Percentiles rank a stretch among this genome's conserved stretches.
These are phyloP conservation scores for Parathielavia hyrcaniae DNA, from an alignment of 495 filamentous ascomycete genomes.

Conservation along the genomic window DNA sequence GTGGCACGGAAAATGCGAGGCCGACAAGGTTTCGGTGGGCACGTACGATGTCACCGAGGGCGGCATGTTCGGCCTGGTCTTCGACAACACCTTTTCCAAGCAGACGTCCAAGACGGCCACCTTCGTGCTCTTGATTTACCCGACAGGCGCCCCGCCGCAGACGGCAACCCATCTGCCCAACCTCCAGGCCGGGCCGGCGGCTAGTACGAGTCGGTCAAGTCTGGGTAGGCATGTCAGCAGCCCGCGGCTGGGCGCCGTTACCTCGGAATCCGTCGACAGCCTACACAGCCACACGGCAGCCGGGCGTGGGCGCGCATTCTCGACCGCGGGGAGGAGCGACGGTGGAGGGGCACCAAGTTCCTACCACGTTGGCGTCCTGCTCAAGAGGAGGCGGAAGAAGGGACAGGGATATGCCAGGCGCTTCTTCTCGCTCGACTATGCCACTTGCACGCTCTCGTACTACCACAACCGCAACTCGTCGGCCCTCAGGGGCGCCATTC, in stretches of 20 bases:
- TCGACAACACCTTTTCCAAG: conserved; percentile 98
- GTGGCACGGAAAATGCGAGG: conserved; percentile 92
- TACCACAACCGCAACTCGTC: conserved; percentile 90
- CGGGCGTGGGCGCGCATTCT: conserved; percentile 29
- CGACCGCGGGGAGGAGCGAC: conserved; percentile 33
- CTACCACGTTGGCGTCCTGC: conserved; percentile 73
- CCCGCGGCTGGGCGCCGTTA: conserved; percentile 33
- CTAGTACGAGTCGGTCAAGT: conserved; percentile 47
- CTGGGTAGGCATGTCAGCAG: conserved; percentile 37
- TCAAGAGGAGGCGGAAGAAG: conserved; percentile 86
- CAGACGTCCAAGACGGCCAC: conserved; percentile 90
- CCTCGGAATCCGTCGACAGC: conserved; percentile 51
- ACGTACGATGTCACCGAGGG: conserved; percentile 78
- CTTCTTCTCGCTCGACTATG: conserved; percentile 92
- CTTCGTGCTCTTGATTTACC: conserved; percentile 89
- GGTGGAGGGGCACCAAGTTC: conserved; percentile 25
- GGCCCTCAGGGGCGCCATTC: conserved; percentile 83
- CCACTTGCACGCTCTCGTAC: conserved; percentile 85
- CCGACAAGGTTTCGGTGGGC: conserved; percentile 90
- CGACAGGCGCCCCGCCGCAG: conserved; percentile 74
- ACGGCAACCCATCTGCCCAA: conserved; percentile 63
- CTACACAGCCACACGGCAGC: conserved; percentile 43
- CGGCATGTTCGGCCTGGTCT: conserved; percentile 93
- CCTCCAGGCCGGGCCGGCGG: conserved; percentile 40
- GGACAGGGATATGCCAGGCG: conserved; percentile 88